Base-by-base conservation (phyloP, 2,329 filamentous ascomycete species). In the Penicillium sp. region DNA sequence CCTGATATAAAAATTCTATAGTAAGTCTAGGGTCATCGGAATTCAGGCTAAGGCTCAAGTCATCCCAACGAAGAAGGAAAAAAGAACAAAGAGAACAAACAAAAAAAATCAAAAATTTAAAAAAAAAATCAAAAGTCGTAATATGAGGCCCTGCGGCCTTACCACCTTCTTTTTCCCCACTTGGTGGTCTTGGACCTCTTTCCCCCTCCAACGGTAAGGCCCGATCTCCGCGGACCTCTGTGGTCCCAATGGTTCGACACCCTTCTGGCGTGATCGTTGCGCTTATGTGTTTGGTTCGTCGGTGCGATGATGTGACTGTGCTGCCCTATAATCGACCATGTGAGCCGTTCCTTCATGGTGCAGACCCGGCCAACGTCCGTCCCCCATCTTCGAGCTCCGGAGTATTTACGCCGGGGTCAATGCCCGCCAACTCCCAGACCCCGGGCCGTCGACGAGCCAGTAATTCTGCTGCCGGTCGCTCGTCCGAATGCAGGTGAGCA, bases 401-500 rank as follows among this genome's bases (percentile, higher is more conserved):
- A 18, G 52, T 64, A 34, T 64, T 61, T 47, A 63, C 58, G 36
- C 58, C 50, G 29, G 64, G 62, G 44, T 69, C 70, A 58, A 76
- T 68, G 18, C 76, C 76, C 7, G 76, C 75, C 45, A 74, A 54
- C 15, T 66, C 67, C 76, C 76, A 78, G 33, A 74, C 65, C 4
- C 69, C 73, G 15, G 74, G 71, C 29, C 68, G 63, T 36, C 72
- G 73, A 31, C 70, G 69, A 42, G 76, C 71, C 60, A 79, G 76
- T 46, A 81, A 69, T 64, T 76, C 77, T 38, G 81, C 81, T 39
- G 79, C 76, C 26, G 72, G 71, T 58, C 78, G 68, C 69, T 85
- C 82, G 53, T 82, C 80, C 3, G 79, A 74, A 63, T 85, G 81
- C 59, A 85, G 69, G 74, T 85, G 82, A 23, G 81, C 82, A 16